Evolutionary conservation across 2,329 filamentous ascomycete genomes (phyloP).

Genomic region (Pseudogymnoascus destructans): DNA sequence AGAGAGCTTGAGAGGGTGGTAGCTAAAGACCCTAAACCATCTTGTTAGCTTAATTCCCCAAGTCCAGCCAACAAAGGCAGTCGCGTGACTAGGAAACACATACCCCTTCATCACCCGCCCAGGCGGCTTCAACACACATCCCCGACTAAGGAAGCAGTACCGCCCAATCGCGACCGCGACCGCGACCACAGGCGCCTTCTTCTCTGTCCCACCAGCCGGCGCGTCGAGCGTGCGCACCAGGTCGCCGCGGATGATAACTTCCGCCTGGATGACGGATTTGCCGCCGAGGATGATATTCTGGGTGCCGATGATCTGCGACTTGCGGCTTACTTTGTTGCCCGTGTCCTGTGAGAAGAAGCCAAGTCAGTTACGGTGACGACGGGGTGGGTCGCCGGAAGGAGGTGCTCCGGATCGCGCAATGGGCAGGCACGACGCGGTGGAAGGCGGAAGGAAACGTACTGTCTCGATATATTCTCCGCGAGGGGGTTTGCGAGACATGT

Average conservation of each 20-base stretch:
- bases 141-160: constrained; percentile 77
- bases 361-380: constrained; percentile 8
- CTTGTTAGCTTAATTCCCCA: background rate
- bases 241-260: constrained; percentile 88
- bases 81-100: constrained; percentile 21
- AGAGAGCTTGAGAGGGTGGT: constrained; percentile 83
- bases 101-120: constrained; percentile 67
- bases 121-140: constrained; percentile 68
- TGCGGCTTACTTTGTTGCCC: constrained; percentile 94
- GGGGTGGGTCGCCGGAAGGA: background rate
- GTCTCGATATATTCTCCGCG: constrained; percentile 97
- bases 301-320: constrained; percentile 81
- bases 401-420: constrained; percentile 4
- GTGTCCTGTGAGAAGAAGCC: constrained; percentile 52
- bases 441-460: constrained; percentile 38
- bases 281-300: constrained; percentile 97
- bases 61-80: constrained; percentile 10
- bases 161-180: constrained; percentile 83
- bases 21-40: constrained; percentile 44
- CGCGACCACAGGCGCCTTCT: constrained; percentile 32
- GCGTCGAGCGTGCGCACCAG: constrained; percentile 46
- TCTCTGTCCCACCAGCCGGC: constrained; percentile 12
- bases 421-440: background rate
- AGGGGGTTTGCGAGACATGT: constrained; percentile 63
- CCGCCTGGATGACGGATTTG: constrained; percentile 89